A percentile compares a stretch with the other conserved stretches of the same genome.
phyloP scores from a whole-genome alignment of 257 asterid species.

The Nicotiana sylvestris region DNA sequence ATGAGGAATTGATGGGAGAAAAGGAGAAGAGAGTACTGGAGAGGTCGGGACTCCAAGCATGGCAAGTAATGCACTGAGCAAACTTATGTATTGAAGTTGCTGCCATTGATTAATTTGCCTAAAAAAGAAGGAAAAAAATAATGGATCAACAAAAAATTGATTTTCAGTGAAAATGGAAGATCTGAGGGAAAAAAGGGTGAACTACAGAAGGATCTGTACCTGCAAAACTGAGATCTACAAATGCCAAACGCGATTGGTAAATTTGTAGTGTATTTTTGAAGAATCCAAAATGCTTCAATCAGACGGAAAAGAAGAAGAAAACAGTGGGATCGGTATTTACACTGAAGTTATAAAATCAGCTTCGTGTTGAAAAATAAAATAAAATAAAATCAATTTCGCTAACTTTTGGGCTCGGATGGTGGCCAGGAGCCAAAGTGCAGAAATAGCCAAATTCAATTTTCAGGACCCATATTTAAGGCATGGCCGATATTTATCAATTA shows the following conservation, averaged over 20 bases:
- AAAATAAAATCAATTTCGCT: neutral
- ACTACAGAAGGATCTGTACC: constrained; percentile 14
- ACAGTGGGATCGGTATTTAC: neutral
- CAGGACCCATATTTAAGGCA: no score
- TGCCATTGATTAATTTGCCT: constrained; percentile 45
- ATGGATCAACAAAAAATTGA: neutral
- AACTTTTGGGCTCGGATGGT: neutral
- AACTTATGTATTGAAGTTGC: constrained; percentile 79
- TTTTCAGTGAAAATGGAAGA: neutral
- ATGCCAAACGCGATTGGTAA: neutral
- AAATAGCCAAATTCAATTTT: no score
- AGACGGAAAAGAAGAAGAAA: neutral
- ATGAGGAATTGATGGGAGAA: no score
- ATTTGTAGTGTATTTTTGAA: neutral
- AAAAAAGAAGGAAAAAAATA: neutral
- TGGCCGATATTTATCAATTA: no score
- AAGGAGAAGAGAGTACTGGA: constrained; percentile 46
- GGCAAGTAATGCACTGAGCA: constrained; percentile 84
- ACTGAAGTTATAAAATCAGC: neutral
- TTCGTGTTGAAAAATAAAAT: neutral
- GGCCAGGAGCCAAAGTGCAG: neutral
- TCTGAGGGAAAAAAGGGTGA: neutral
- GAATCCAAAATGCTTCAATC: constrained; percentile 11
- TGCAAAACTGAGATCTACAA: constrained; percentile 13
- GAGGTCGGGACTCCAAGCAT: constrained; percentile 94